Evolutionary conservation across 129 eudicot species (phyloP), one percentile per base, ranked within the genome.

Genomic region (Centaurea solstitialis): DNA sequence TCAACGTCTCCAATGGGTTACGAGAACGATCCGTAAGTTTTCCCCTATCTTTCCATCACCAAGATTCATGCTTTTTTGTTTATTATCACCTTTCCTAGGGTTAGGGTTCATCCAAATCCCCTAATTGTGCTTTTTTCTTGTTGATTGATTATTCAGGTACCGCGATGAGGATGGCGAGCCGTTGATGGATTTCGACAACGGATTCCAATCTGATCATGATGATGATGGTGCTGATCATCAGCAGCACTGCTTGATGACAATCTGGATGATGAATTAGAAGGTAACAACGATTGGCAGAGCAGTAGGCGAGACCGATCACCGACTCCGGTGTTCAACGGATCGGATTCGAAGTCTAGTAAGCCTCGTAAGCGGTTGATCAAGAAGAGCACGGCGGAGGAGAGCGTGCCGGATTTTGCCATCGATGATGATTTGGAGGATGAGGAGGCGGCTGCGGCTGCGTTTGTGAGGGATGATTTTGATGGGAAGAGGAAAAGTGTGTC

Each of bases 131-230:
- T 20, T 17, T 20, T 17, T 57, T 70, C 50, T 39, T 75, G 45
- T 67, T 40, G 39, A 72, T 67, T 40, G 39, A 72, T 22, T 15
- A 74, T 80, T n/a, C 86, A 94, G 97, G 82, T 88, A 88, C 38
- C 89, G 90, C 4, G 95, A 91, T 69, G 98, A 91, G 77, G 96
- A 88, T 9, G 98, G 97, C 4, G 98, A 91, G 89, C 93, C 97
- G 0, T 86, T 88, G 87, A 88, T 90, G 92, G 88, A 90, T 66
- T 75, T 35, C 70, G 83, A 83, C 22, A 90, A 90, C 76, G 90
- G 80, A 6, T 39, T 81, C 22, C 90, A 81, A 67, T 88, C 91
- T 43, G 90, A 86, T 77, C 91, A 88, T 69, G 92, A 59, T 45
- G 83, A 69, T 23, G 30, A 26, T 26, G 30, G 2, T 26, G 84